Evolutionary conservation across 164 flowering plant genomes (phyloP).

Genomic region (Malania oleifera): DNA sequence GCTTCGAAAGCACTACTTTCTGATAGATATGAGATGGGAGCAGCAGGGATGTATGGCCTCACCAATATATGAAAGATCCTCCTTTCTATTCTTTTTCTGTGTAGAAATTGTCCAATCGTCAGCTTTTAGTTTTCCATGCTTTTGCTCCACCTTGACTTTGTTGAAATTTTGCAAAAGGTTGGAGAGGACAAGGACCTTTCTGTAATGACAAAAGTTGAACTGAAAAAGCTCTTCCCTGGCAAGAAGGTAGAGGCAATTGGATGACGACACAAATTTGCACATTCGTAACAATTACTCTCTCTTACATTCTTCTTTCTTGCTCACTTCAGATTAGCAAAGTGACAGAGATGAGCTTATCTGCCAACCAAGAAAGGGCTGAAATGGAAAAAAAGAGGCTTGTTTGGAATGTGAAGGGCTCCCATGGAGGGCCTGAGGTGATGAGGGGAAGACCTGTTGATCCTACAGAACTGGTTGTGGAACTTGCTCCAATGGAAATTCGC

Average conservation of each 20-base stretch:
- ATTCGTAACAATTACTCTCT: background rate
- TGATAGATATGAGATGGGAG: too few species aligned
- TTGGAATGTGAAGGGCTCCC: conserved; percentile 64
- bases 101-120: background rate
- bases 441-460: conserved; percentile 81
- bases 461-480: conserved; percentile 51
- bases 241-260: conserved; percentile 52
- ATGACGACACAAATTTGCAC: background rate
- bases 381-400: conserved; percentile 78
- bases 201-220: conserved; percentile 49
- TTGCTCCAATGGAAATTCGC: conserved; percentile 90
- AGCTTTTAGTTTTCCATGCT: background rate
- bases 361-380: conserved; percentile 73
- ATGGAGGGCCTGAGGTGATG: conserved; percentile 17
- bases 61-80: too few species aligned
- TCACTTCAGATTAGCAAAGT: conserved; percentile 57
- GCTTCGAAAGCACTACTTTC: too few species aligned
- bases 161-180: conserved; percentile 28
- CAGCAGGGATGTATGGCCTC: too few species aligned
- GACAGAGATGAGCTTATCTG: conserved; percentile 75
- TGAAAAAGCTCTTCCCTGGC: conserved; percentile 60
- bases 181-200: conserved; percentile 85
- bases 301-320: background rate
- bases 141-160: background rate
- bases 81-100: background rate